Evolutionary conservation across 1,284 basidiomycete genomes (phyloP), one percentile per base, ranked within the genome.

Genomic region (Sanghuangporus baumii): DNA sequence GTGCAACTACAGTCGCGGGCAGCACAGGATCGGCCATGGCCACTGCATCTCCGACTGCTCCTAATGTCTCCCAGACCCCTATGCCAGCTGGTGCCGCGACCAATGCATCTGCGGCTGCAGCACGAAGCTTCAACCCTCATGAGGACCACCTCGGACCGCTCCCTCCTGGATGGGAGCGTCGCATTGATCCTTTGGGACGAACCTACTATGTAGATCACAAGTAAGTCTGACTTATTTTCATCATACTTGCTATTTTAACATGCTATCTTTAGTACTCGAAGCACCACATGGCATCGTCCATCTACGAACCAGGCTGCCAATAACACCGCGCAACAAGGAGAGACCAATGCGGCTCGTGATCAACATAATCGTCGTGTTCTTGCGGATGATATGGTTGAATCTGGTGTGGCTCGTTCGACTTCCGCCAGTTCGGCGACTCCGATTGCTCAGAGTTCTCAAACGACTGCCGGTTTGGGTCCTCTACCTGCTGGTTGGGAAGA

Each of bases 151-250:
- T 85, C 65, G 93, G 93, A 6, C 81, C 88, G 36, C 77, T 97
- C 23, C 94, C 95, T 2, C 73, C 79, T 38, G 93, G 94, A 3
- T 97, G 94, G 94, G 94, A 97, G 76, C 84, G 94, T 64, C 89
- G 94, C 62, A 91, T 94, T 61, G 94, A 97, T 75, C 93, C 94
- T 64, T 83, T 96, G 36, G 95, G 89, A 6, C 79, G 94, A 63
- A 94, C 92, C 20, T 97, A 97, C 74, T 97, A 93, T 69, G 92
- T 94, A 58, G 92, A 94, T 72, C 94, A 97, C 77, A 96, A 95
- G 55, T 57, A 43, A 57, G 55, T 16, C 55, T 31, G 16, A 20
- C 2, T 16, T 43, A 9, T 36, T 20, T 20, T 20, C 6, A 14
- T 18, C 18, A 14, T n/a, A 18, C 6, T n/a, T 23, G 11, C 36